Evolutionary conservation across 306 rosid species (phyloP).

Genomic region (Psophocarpus tetragonolobus): DNA sequence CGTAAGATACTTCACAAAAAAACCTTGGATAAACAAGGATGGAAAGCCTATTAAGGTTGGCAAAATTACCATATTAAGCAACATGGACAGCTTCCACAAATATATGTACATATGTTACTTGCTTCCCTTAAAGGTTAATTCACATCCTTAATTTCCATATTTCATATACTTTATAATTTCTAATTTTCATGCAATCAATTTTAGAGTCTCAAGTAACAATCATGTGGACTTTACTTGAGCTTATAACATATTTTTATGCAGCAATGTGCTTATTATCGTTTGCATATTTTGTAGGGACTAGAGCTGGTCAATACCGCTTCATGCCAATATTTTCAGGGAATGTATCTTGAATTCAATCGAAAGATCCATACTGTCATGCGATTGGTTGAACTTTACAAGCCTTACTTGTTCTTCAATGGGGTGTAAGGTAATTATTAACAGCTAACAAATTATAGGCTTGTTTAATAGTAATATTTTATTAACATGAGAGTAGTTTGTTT

Average conservation of each 20-base stretch:
- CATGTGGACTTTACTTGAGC: not conserved
- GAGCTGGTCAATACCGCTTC: slow-evolving; percentile 53
- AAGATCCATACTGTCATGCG: slow-evolving; percentile 60
- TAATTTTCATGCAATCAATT: not conserved
- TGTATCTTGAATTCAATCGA: slow-evolving; percentile 36
- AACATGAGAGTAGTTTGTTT: not conserved
- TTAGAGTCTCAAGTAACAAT: not conserved
- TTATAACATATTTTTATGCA: not conserved
- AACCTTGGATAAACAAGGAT: slow-evolving; percentile 63
- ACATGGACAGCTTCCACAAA: slow-evolving; percentile 58
- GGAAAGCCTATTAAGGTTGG: slow-evolving; percentile 59
- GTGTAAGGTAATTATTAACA: slow-evolving; percentile 46
- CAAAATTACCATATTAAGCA: slow-evolving; percentile 36
- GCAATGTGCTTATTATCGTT: not conserved
- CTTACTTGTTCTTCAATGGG: slow-evolving; percentile 74
- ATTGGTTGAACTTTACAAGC: slow-evolving; percentile 63
- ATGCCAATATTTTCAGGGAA: slow-evolving; percentile 57
- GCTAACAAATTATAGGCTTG: not conserved
- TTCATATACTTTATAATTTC: not conserved
- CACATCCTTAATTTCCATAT: not conserved
- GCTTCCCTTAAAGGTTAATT: slow-evolving; percentile 55
- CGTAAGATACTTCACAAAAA: slow-evolving; percentile 48
- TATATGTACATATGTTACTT: slow-evolving; percentile 62
- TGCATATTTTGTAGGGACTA: slow-evolving; percentile 53
- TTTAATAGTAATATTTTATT: not conserved